Evolutionary conservation across 2,329 filamentous ascomycete genomes (phyloP), one percentile per base, ranked within the genome.

Genomic region (Pseudocercospora macadamiae): DNA sequence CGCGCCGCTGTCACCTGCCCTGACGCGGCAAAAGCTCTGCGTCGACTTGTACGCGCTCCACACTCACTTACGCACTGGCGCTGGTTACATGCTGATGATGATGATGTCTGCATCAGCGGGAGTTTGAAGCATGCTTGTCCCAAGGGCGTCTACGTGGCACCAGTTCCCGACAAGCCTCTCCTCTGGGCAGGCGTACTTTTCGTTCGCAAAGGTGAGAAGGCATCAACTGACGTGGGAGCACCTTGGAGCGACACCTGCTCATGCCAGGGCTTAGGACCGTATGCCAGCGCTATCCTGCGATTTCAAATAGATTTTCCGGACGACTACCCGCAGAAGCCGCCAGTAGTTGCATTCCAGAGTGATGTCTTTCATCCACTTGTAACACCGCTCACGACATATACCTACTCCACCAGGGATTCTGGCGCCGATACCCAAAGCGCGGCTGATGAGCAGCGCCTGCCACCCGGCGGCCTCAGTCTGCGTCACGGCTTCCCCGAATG

Each of bases 301-400:
- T 96, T 97, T 76, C 88, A 95, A 66, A 89, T 97, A 64, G 88
- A 88, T 21, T 97, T 97, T 69, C 90, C 93, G 32, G 82, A 89
- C 61, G 82, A 83, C 36, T 97, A 96, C 73, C 93, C 93, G 10
- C 78, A 82, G 52, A 78, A 90, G 18, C 90, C 93, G 51, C 95
- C 95, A 8, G 81, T 93, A 16, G 86, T 99, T 65, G 93, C 89
- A 55, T 96, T 99, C 75, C 85, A 86, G 45, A 96, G 91, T 66
- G 93, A 97, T 73, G 89, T 97, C 66, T 99, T 97, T 74, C 93
- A 99, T 73, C 93, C 93, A 16, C 82, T 99, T 39, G 88, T 97
- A 66, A 92, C 93, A 6, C 93, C 95, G 34, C 82, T 96, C 62
- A 96, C 92, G n/a, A 96, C 91, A 3, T 96, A 96, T 76, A 95